phyloP scores from a whole-genome alignment of 805 yeast genomes.

The Kodamaea kaohsiungensis region DNA sequence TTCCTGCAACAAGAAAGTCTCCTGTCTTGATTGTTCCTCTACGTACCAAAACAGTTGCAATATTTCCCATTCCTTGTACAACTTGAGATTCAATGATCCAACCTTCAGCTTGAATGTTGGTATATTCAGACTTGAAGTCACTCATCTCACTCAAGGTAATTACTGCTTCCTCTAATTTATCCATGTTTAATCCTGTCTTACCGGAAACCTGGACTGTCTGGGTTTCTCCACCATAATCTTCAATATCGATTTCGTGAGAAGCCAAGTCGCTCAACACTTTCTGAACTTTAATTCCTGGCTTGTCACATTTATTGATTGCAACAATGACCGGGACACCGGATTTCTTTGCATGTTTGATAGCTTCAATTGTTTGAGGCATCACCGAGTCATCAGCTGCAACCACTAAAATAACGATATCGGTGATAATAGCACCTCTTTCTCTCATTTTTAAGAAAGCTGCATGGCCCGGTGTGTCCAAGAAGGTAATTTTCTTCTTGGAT shows the following conservation, averaged over 20 bases:
- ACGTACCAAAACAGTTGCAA: constrained; percentile 81
- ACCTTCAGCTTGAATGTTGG: constrained; percentile 68
- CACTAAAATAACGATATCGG: constrained; percentile 89
- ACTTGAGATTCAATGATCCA: constrained; percentile 87
- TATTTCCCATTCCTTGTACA: constrained; percentile 78
- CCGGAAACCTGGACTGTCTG: constrained; percentile 89
- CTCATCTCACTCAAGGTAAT: constrained; percentile 80
- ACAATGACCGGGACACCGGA: constrained; percentile 84
- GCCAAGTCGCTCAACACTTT: constrained; percentile 79
- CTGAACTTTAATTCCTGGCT: constrained; percentile 71
- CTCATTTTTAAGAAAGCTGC: constrained; percentile 96
- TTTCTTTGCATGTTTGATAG: constrained; percentile 85
- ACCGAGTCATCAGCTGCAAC: constrained; percentile 98
- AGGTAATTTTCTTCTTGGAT: constrained; percentile 76
- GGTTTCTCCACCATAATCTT: constrained; percentile 93
- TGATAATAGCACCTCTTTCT: constrained; percentile 91
- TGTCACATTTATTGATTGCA: constrained; percentile 91
- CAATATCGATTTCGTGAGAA: constrained; percentile 76
- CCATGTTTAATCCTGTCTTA: constrained; percentile 86
- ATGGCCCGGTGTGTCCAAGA: constrained; percentile 97
- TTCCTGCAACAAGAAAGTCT: constrained; percentile 78
- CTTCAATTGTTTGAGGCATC: constrained; percentile 96
- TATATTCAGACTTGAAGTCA: constrained; percentile 65
- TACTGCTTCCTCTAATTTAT: constrained; percentile 84
- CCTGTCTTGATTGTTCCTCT: constrained; percentile 78